A percentile compares a stretch with the other conserved stretches of the same genome.
Conservation (phyloP, 73 alveolate species). For the Uronychia setigera region DNA sequence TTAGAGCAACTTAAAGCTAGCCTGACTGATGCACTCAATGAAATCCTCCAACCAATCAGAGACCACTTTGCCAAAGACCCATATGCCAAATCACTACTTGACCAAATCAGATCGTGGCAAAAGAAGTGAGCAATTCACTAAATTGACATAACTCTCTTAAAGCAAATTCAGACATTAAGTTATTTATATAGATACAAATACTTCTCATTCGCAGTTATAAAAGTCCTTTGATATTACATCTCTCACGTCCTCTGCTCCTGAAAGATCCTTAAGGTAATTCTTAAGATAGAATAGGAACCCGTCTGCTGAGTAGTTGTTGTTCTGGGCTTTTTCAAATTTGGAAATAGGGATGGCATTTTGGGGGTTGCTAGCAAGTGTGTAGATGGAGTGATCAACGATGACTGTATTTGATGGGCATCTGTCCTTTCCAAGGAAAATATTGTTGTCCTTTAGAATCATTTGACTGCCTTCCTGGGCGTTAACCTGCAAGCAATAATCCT, state of each 20-base stretch:
- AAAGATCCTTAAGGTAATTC: not conserved
- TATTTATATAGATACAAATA: no score
- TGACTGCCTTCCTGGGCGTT: not conserved
- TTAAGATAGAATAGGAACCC: not conserved
- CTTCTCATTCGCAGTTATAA: no score
- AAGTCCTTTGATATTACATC: no score
- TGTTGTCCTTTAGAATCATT: not conserved
- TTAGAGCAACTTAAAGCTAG: slow-evolving; percentile 84
- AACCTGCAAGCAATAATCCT: not conserved
- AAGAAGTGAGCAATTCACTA: not conserved
- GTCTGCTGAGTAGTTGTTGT: not conserved
- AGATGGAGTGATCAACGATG: not conserved
- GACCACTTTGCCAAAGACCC: slow-evolving; percentile 93
- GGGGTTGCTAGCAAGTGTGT: not conserved
- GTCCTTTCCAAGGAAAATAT: not conserved
- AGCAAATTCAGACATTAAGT: no score
- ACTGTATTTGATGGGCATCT: not conserved
- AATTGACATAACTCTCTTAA: not conserved
- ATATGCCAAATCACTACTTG: slow-evolving; percentile 90
- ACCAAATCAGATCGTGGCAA: slow-evolving; percentile 49
- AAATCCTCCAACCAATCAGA: slow-evolving; percentile 95
- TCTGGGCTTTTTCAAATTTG: not conserved
- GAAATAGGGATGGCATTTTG: not conserved
- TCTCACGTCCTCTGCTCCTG: no score
- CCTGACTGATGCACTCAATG: slow-evolving; percentile 84